phyloP scores from a whole-genome alignment of 129 eudicot species.

The Ambrosia trifida region DNA sequence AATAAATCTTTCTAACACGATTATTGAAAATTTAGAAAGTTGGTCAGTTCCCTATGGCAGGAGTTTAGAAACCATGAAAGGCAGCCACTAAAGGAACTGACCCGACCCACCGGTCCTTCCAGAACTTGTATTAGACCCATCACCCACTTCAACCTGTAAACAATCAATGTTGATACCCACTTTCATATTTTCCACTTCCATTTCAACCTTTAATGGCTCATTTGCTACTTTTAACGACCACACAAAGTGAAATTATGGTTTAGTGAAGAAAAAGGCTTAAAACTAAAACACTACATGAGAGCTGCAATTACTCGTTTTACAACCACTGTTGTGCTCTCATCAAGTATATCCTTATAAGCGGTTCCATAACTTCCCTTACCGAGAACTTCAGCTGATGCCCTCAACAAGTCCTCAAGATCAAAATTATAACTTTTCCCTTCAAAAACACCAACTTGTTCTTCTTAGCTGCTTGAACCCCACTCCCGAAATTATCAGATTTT shows the following conservation, averaged over 20 bases:
- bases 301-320: conserved; percentile 93
- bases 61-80: too few relatives aligned
- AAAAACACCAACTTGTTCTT: conserved; percentile 77
- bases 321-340: conserved; percentile 78
- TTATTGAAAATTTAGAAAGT: neutral
- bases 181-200: too few relatives aligned
- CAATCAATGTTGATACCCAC: too few relatives aligned
- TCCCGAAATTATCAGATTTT: conserved; percentile 78
- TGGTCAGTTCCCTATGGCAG: conserved; percentile 32
- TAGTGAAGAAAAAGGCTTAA: conserved; percentile 1
- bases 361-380: conserved; percentile 95
- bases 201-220: too few relatives aligned
- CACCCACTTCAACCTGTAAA: too few relatives aligned
- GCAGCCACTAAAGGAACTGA: too few relatives aligned
- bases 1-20: neutral
- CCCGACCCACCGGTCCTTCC: too few relatives aligned
- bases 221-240: conserved; percentile 1
- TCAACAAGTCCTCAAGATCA: conserved; percentile 87
- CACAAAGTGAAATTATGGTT: neutral
- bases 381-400: conserved; percentile 97
- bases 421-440: conserved; percentile 69
- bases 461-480: conserved; percentile 86
- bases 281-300: conserved; percentile 99
- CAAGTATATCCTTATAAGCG: conserved; percentile 75
- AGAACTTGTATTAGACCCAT: too few relatives aligned